Percentiles rank a stretch among this genome's conserved stretches.
Evolutionary conservation across 257 asterid genomes (phyloP).

Genomic region (Fraxinus americana): DNA sequence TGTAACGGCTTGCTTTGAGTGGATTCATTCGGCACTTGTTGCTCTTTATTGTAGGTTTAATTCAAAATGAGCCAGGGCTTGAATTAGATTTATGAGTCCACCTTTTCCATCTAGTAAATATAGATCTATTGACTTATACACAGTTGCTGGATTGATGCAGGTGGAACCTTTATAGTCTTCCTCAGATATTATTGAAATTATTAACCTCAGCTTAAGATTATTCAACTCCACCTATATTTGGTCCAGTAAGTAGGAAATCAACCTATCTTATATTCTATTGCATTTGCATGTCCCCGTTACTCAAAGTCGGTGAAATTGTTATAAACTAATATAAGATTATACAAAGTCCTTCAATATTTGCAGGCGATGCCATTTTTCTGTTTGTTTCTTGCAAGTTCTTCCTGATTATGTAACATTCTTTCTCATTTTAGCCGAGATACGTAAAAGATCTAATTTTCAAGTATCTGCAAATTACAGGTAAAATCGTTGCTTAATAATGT

Average conservation of each 20-base stretch:
- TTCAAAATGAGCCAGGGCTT: neutral
- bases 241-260: slow-evolving; percentile 6
- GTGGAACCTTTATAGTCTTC: neutral
- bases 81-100: neutral
- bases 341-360: slow-evolving; percentile 10
- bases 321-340: neutral
- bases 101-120: neutral
- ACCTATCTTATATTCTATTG: neutral
- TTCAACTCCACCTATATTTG: neutral
- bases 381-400: slow-evolving; percentile 23
- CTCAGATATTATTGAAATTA: neutral
- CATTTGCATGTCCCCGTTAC: neutral
- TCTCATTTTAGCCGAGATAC: slow-evolving; percentile 16
- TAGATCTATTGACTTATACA: neutral
- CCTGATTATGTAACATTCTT: neutral
- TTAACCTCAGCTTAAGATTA: neutral
- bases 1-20: neutral
- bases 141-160: slow-evolving; percentile 15
- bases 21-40: neutral
- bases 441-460: slow-evolving; percentile 16
- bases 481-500: slow-evolving; percentile 86
- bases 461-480: slow-evolving; percentile 53
- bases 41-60: neutral
- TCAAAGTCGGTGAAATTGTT: neutral
- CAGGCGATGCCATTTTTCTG: slow-evolving; percentile 14